A percentile compares a stretch with the other conserved stretches of the same genome.
Evolutionary conservation across 2,329 filamentous ascomycete species (phyloP).

Genomic region (Pezicula neosporulosa): DNA sequence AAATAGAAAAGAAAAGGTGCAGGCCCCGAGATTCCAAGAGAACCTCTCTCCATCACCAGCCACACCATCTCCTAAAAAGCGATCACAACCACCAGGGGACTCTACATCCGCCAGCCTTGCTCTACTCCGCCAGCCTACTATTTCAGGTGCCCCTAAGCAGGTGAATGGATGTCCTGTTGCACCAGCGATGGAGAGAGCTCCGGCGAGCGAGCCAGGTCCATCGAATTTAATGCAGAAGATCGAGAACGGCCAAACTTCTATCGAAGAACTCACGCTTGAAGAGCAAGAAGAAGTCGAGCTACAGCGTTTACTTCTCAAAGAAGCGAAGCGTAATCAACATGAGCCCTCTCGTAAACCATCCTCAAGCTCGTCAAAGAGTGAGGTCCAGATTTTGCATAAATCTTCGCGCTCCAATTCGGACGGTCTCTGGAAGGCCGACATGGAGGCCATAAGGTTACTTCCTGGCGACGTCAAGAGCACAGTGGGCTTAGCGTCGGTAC

Average conservation of each 20-base stretch:
- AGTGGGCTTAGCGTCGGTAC: constrained; percentile 21
- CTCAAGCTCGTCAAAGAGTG: not conserved
- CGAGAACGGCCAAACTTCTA: constrained; percentile 6
- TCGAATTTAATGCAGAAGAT: constrained; percentile 10
- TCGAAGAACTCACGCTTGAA: not conserved
- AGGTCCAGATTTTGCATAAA: constrained; percentile 5
- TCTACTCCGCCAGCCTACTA: constrained; percentile 1
- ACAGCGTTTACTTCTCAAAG: constrained; percentile 11
- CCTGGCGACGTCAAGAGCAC: constrained; percentile 17
- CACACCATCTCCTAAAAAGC: constrained; percentile 7
- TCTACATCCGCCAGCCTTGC: not conserved
- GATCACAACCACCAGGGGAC: not conserved
- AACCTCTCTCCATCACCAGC: constrained; percentile 14
- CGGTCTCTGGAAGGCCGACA: constrained; percentile 2
- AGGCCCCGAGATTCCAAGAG: constrained; percentile 13
- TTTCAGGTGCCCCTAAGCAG: not conserved
- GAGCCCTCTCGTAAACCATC: not conserved
- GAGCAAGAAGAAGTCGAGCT: constrained; percentile 13
- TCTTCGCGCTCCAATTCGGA: constrained; percentile 7
- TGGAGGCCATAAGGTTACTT: constrained; percentile 9
- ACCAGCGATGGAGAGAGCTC: not conserved
- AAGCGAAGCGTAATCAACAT: constrained; percentile 8
- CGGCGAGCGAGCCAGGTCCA: constrained; percentile 10
- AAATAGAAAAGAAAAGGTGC: not conserved
- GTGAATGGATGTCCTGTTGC: not conserved